phyloP scores from a whole-genome alignment of 1,139 yeast species.

The Yamadazyma blattariae region DNA sequence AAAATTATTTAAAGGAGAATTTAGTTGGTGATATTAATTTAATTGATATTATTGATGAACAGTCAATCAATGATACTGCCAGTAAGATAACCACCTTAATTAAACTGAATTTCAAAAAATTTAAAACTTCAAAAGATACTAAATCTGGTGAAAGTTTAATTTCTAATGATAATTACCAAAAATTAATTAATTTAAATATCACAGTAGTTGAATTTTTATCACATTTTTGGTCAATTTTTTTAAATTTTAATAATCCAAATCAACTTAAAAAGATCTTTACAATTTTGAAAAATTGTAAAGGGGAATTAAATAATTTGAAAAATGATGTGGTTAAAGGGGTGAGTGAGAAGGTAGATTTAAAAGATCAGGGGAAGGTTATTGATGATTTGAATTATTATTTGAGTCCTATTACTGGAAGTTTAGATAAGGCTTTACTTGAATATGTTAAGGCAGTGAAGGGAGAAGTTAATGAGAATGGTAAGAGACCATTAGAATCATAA shows the following conservation, averaged over 20 bases:
- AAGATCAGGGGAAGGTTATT: slow-evolving; percentile 16
- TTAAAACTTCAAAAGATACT: slow-evolving; percentile 13
- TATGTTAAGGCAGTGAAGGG: slow-evolving; percentile 28
- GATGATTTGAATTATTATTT: slow-evolving; percentile 32
- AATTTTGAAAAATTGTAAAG: slow-evolving; percentile 34
- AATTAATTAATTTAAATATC: slow-evolving; percentile 36
- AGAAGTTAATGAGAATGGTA: slow-evolving; percentile 27
- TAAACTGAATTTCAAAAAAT: slow-evolving; percentile 49
- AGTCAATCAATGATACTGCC: slow-evolving; percentile 46
- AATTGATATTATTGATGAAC: slow-evolving; percentile 35
- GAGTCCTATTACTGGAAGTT: slow-evolving; percentile 23
- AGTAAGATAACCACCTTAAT: slow-evolving; percentile 50
- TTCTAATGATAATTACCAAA: slow-evolving; percentile 27
- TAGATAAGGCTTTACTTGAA: slow-evolving; percentile 31
- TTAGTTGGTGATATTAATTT: slow-evolving; percentile 31
- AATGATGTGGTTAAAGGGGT: slow-evolving; percentile 1
- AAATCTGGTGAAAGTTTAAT: slow-evolving; percentile 18
- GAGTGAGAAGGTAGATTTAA: slow-evolving; percentile 21
- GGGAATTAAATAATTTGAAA: slow-evolving; percentile 22
- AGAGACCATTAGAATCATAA: slow-evolving; percentile 18
- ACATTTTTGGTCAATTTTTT: slow-evolving; percentile 43
- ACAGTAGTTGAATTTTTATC: slow-evolving; percentile 43
- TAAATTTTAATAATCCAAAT: slow-evolving; percentile 35
- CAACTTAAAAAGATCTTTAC: slow-evolving; percentile 38
- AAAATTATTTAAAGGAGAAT: slow-evolving; percentile 23